Base-by-base conservation (phyloP, 83 land plant genomes). In the Thuja plicata region DNA sequence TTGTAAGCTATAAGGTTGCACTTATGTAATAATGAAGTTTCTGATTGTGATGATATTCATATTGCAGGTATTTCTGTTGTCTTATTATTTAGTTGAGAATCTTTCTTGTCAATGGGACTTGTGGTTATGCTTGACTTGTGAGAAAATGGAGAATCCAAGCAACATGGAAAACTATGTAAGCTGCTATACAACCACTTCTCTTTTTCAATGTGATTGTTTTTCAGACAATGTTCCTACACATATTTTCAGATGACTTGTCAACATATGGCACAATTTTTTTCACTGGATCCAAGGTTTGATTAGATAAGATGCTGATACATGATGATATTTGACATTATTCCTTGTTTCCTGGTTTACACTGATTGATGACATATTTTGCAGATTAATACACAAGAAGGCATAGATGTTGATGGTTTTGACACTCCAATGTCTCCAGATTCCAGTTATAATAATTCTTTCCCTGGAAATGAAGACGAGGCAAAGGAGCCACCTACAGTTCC, bases 401-500 rank as follows among this genome's bases (percentile, higher is more conserved):
- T 91, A 43, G 92, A 89, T 71, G 92, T 95, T 38, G 92, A 90
- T 48, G 95, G 95, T n/a, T 95, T 94, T 90, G 96, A 95, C 52
- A 93, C 91, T 73, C 96, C 96, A 60, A 85, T 43, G 32, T 95
- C 96, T 3, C 96, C 96, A n/a, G 95, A 92, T 37, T 89, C 92
- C 34, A 92, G 94, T 87, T 95, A 95, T 62, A 86, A 60, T 55
- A 89, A 90, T 79, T 89, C 91, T 21, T 82, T 92, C 77, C 95
- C 96, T 35, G 91, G 92, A 13, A 89, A 87, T 55, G 96, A 95
- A 70, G 96, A 95, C 54, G 95, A 89, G 74, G 92, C 95, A 52
- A 92, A 91, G 66, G 96, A 95, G 48, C 96, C 96, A 6, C 96
- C 96, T 7, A 84, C 89, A 7, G 91, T 94, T 38, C 96, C 96